A percentile compares a stretch with the other conserved stretches of the same genome.
phyloP scores from a whole-genome alignment of 31 red algal genomes.

The Bonnemaisonia californica region DNA sequence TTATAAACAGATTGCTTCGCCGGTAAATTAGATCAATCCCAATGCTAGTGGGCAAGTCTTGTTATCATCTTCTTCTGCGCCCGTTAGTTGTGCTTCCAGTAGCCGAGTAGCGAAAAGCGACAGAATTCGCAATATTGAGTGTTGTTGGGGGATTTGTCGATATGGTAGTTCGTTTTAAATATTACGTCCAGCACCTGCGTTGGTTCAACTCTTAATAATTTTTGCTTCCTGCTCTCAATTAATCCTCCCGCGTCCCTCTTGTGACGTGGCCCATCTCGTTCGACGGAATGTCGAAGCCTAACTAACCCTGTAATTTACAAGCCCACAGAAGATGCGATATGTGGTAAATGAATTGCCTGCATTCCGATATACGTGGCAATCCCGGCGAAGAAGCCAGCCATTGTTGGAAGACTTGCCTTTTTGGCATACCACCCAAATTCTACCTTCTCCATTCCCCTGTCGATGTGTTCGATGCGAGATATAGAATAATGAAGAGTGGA shows the following conservation, averaged over 20 bases:
- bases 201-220: too few relatives aligned
- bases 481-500: background rate
- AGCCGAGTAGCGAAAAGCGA: too few relatives aligned
- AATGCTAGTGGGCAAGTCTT: too few relatives aligned
- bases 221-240: too few relatives aligned
- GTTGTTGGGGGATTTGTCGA: too few relatives aligned
- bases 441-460: constrained; percentile 92
- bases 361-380: constrained; percentile 74
- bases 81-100: too few relatives aligned
- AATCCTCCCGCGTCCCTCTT: background rate
- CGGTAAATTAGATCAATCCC: too few relatives aligned
- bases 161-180: too few relatives aligned
- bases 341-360: constrained; percentile 42
- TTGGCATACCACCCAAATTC: constrained; percentile 97
- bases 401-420: constrained; percentile 72
- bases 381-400: constrained; percentile 86
- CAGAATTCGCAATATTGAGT: too few relatives aligned
- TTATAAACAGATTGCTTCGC: background rate
- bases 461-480: background rate
- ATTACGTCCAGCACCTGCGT: too few relatives aligned
- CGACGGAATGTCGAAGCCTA: background rate
- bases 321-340: constrained; percentile 9
- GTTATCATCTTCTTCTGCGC: too few relatives aligned
- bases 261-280: background rate
- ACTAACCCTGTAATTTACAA: constrained; percentile 12